Evolutionary conservation across 192 early-diverging fungal species (phyloP).

Genomic region (Haplosporangium gracile): DNA sequence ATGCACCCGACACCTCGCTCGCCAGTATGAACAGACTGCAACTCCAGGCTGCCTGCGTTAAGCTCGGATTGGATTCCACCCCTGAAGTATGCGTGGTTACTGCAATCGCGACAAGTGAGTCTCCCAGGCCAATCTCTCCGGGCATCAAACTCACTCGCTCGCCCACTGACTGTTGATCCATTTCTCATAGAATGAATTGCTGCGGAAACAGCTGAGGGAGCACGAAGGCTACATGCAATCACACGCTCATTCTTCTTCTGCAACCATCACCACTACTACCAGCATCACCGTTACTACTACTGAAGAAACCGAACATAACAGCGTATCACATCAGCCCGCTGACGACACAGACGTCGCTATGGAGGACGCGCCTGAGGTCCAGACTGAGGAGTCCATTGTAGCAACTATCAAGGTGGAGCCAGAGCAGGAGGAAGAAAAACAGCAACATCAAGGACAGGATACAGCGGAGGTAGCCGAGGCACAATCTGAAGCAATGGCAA

Average conservation of each 20-base stretch:
- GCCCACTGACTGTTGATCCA: not conserved
- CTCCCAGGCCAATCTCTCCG: not conserved
- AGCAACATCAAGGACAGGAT: not conserved
- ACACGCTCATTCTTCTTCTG: not conserved
- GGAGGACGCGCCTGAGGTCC: not conserved
- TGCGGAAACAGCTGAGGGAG: constrained; percentile 2
- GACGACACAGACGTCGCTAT: not conserved
- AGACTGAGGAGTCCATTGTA: constrained; percentile 10
- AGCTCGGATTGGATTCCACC: constrained; percentile 40
- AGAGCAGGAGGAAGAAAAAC: not conserved
- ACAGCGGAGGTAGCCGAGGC: not conserved
- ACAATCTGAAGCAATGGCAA: not conserved
- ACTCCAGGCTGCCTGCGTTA: constrained; percentile 48
- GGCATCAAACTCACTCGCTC: not conserved
- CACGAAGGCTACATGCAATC: not conserved
- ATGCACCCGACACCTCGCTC: not conserved
- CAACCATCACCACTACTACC: not conserved
- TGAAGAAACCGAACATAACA: not conserved
- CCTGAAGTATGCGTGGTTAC: constrained; percentile 11
- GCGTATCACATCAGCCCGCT: not conserved
- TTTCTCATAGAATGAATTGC: not conserved
- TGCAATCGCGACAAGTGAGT: not conserved
- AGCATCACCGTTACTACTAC: not conserved
- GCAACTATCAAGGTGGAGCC: not conserved
- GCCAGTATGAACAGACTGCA: constrained; percentile 27